Conservation (phyloP, 2,329 filamentous ascomycete species). For the Ceratocystis colombiana region DNA sequence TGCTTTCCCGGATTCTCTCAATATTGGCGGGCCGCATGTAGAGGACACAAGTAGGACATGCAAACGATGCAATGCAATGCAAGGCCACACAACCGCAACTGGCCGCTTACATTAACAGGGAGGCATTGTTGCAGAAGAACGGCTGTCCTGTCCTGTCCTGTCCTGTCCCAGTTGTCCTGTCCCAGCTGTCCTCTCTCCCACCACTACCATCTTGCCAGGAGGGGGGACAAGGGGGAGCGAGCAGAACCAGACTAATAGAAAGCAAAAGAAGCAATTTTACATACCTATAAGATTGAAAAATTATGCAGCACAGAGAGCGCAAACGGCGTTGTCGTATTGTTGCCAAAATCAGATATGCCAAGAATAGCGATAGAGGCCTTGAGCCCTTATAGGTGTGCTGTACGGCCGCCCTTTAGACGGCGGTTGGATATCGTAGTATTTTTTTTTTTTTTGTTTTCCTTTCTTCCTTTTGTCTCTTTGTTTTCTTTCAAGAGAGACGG, state of each 20-base stretch:
- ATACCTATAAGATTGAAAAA: not conserved
- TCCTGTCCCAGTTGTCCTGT: not conserved
- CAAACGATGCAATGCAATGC: slow-evolving; percentile 3
- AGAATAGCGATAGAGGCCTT: not conserved
- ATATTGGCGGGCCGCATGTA: slow-evolving; percentile 14
- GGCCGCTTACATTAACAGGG: not conserved
- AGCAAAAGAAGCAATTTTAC: slow-evolving; percentile 6
- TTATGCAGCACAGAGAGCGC: not conserved
- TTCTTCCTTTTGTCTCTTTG: not conserved
- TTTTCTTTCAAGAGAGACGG: not conserved
- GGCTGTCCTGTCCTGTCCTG: not conserved
- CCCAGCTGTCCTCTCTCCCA: not conserved
- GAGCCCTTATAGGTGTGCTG: too few relatives aligned
- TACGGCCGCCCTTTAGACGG: too few relatives aligned
- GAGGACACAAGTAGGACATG: not conserved
- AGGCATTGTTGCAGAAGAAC: not conserved
- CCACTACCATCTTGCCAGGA: too few relatives aligned
- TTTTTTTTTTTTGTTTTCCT: too few relatives aligned
- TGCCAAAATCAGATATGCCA: not conserved
- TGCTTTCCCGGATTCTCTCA: slow-evolving; percentile 7
- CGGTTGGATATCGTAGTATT: too few relatives aligned
- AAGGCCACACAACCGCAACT: not conserved
- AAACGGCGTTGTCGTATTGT: not conserved
- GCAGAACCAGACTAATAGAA: not conserved
- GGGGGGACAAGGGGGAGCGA: too few relatives aligned